Conservation (phyloP, 2,329 filamentous ascomycete genomes). For the Canariomyces notabilis region DNA sequence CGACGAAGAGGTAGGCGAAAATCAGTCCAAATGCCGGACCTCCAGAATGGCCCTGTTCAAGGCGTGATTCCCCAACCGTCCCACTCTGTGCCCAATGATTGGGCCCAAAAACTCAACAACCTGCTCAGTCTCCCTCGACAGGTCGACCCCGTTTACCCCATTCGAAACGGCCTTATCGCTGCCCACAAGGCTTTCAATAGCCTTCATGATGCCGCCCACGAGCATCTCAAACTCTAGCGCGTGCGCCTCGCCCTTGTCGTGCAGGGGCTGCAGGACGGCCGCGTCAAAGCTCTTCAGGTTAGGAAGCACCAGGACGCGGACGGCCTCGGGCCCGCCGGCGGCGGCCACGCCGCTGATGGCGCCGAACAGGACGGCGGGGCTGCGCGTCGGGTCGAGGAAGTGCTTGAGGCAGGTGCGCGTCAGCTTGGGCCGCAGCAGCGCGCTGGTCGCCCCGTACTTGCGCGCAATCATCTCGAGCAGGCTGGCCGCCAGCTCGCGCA, state of each 20-base stretch:
- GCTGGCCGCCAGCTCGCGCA: slow-evolving; percentile 79
- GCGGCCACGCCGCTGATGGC: slow-evolving; percentile 75
- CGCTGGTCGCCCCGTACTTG: slow-evolving; percentile 76
- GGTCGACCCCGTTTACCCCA: slow-evolving; percentile 36
- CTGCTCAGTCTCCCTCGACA: slow-evolving; percentile 38
- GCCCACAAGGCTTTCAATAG: slow-evolving; percentile 40
- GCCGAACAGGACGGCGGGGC: slow-evolving; percentile 81
- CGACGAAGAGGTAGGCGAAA: background rate
- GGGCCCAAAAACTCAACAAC: slow-evolving; percentile 52
- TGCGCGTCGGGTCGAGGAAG: slow-evolving; percentile 81
- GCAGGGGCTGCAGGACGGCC: slow-evolving; percentile 49
- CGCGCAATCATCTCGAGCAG: slow-evolving; percentile 73
- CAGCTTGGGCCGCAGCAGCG: slow-evolving; percentile 79
- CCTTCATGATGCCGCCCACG: slow-evolving; percentile 51
- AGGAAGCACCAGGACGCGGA: slow-evolving; percentile 51
- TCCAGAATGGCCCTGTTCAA: slow-evolving; percentile 50
- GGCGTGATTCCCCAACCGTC: slow-evolving; percentile 40
- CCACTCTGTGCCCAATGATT: slow-evolving; percentile 47
- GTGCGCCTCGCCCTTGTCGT: slow-evolving; percentile 43
- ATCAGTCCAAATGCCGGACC: slow-evolving; percentile 48
- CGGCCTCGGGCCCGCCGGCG: slow-evolving; percentile 62
- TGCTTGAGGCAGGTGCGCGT: slow-evolving; percentile 90
- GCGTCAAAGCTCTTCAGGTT: slow-evolving; percentile 52
- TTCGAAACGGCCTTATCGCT: slow-evolving; percentile 29
- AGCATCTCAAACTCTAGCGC: slow-evolving; percentile 50